phyloP scores from a whole-genome alignment of 495 filamentous ascomycete genomes.

The Darksidea phi region DNA sequence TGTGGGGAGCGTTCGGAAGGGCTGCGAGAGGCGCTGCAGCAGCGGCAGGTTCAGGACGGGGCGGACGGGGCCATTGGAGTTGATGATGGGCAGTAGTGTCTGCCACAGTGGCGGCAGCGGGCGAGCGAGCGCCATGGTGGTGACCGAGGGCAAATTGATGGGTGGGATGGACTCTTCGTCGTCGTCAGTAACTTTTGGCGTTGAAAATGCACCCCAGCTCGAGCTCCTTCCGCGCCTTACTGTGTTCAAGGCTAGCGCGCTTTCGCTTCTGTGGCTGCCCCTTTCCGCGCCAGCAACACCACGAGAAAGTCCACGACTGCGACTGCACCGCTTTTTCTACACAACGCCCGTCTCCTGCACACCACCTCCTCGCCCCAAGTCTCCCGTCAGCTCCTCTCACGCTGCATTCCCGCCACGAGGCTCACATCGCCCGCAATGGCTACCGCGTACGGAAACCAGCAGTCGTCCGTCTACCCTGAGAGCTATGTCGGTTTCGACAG shows the following conservation, averaged over 20 bases:
- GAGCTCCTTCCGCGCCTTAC: conserved; percentile 5
- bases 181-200: too few species aligned
- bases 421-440: conserved; percentile 47
- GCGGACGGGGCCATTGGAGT: conserved; percentile 34
- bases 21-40: conserved; percentile 33
- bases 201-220: conserved; percentile 10
- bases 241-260: conserved; percentile 15
- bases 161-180: too few species aligned
- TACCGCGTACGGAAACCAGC: conserved; percentile 44
- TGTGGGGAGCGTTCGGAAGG: conserved; percentile 20
- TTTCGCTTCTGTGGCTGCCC: conserved; percentile 35
- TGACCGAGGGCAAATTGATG: not conserved
- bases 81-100: conserved; percentile 40
- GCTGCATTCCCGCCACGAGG: conserved; percentile 6
- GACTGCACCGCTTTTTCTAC: conserved; percentile 21
- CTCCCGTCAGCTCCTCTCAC: not conserved
- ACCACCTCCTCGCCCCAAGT: conserved; percentile 7
- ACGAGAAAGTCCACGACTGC: conserved; percentile 34
- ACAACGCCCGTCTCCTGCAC: conserved; percentile 8
- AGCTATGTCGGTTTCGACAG: conserved; percentile 99
- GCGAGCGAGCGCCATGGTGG: conserved; percentile 36
- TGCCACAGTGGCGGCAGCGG: conserved; percentile 37
- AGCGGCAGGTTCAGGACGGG: conserved; percentile 34
- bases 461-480: conserved; percentile 73
- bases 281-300: conserved; percentile 33